Base-by-base conservation (phyloP, 2,329 filamentous ascomycete genomes). In the Fusarium verticillioides region DNA sequence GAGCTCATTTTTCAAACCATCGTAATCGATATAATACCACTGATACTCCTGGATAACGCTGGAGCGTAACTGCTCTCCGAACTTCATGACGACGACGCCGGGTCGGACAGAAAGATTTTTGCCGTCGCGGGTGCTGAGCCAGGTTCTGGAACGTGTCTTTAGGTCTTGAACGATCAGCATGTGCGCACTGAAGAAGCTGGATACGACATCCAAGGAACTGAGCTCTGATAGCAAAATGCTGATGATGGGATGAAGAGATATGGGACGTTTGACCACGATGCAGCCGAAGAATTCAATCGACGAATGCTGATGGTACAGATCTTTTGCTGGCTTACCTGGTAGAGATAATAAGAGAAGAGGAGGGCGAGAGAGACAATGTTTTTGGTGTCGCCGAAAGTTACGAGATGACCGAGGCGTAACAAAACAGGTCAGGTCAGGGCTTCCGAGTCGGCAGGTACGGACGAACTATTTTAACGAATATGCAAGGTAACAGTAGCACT, bases 11-110 rank as follows among this genome's bases (percentile, higher is more conserved):
- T 99, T 99, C 56, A 99, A 89, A 74, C 92, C 94, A 82, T 98
- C 95, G 85, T 99, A 99, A 84, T 94, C 93, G 84, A 99, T 98
- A 85, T 99, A 99, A 87, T 97, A 94, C 92, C 95, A 97, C 83
- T 95, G 92, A 86, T 97, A 99, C 85, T 98, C 95, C 87, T 94
- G 95, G 84, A 98, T 97, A 80, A 97, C 89, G 81, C 95, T 98
- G 79, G 94, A 96, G 74, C 94, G 94, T 79, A 99, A 91, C 88
- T 99, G 95, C 84, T 98, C 94, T 82, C 96, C 96, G 87, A 98
- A 99, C 88, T 92, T 92, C 90, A 92, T 92, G 85, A 89, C 85
- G 84, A 90, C 81, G 73, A 86, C 81, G 68, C 88, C 88, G 49
- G 87, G 88, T 39, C 81, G 80, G 72, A 85, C 81, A 73, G 81